phyloP scores from a whole-genome alignment of 1,284 basidiomycete genomes.

The Afroboletus lepidellus region DNA sequence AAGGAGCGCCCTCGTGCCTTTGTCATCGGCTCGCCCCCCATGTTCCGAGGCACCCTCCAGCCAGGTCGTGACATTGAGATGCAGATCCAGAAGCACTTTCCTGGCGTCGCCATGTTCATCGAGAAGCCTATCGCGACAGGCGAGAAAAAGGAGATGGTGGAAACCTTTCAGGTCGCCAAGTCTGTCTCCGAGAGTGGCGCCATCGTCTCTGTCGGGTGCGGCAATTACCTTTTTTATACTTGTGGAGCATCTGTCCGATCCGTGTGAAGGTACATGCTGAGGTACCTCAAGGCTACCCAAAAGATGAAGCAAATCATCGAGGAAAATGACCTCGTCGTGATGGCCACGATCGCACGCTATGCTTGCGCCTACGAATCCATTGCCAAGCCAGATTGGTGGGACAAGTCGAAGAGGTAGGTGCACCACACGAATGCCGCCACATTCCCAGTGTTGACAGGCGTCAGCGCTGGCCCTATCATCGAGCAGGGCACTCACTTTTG shows the following conservation, averaged over 20 bases:
- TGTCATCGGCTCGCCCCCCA: slow-evolving; percentile 90
- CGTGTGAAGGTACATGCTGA: slow-evolving; percentile 74
- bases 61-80: slow-evolving; percentile 87
- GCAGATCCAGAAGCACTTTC: slow-evolving; percentile 88
- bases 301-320: slow-evolving; percentile 97
- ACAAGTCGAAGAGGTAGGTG: slow-evolving; percentile 86
- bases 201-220: slow-evolving; percentile 87
- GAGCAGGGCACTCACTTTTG: slow-evolving; percentile 96
- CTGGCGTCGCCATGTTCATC: slow-evolving; percentile 87
- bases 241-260: slow-evolving; percentile 8
- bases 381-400: slow-evolving; percentile 96
- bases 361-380: slow-evolving; percentile 92
- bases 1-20: slow-evolving; percentile 70
- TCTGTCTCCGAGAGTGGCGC: slow-evolving; percentile 67
- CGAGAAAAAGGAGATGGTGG: slow-evolving; percentile 63
- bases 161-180: slow-evolving; percentile 67
- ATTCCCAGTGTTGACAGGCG: slow-evolving; percentile 1
- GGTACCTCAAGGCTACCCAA: slow-evolving; percentile 93
- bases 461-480: slow-evolving; percentile 84
- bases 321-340: slow-evolving; percentile 94
- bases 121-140: slow-evolving; percentile 95
- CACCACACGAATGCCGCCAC: not conserved
- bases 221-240: slow-evolving; percentile 5
- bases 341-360: slow-evolving; percentile 95
- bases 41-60: slow-evolving; percentile 82